Percentiles rank a stretch among this genome's conserved stretches.
Evolutionary conservation across 495 filamentous ascomycete species (phyloP).

Genomic region (Cercophora newfieldiana): DNA sequence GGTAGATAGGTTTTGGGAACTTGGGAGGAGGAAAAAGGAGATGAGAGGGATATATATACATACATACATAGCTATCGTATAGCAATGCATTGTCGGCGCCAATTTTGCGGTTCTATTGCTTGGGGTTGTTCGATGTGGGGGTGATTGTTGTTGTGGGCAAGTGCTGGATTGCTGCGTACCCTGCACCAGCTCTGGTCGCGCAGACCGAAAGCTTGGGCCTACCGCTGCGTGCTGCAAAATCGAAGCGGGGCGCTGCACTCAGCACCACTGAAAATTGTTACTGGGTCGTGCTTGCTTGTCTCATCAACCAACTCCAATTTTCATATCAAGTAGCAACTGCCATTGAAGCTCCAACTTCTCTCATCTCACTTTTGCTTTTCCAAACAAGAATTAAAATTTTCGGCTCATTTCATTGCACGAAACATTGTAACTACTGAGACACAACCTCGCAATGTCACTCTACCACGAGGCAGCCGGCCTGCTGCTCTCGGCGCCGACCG

Average conservation of each 20-base stretch:
- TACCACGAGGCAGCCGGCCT: constrained; percentile 87
- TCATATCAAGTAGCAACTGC: neutral
- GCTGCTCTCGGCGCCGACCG: constrained; percentile 63
- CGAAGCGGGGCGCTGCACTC: neutral
- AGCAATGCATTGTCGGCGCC: neutral
- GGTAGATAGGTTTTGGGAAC: neutral
- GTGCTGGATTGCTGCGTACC: too few relatives aligned
- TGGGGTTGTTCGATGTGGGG: neutral
- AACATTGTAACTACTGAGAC: too few relatives aligned
- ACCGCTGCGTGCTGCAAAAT: neutral
- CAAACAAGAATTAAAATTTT: neutral
- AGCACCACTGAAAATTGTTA: neutral
- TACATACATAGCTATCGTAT: neutral
- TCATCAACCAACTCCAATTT: neutral
- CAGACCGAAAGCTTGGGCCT: neutral
- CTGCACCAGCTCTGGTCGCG: too few relatives aligned
- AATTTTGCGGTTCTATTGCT: neutral
- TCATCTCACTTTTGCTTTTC: neutral
- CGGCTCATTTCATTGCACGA: neutral
- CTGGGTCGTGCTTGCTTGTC: neutral
- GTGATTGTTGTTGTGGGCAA: neutral
- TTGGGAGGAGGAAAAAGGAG: neutral
- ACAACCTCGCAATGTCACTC: constrained; percentile 92
- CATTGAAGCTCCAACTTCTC: too few relatives aligned
- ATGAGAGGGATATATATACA: neutral